phyloP scores from a whole-genome alignment of 148 eudicot genomes.

The Diospyros lotus region DNA sequence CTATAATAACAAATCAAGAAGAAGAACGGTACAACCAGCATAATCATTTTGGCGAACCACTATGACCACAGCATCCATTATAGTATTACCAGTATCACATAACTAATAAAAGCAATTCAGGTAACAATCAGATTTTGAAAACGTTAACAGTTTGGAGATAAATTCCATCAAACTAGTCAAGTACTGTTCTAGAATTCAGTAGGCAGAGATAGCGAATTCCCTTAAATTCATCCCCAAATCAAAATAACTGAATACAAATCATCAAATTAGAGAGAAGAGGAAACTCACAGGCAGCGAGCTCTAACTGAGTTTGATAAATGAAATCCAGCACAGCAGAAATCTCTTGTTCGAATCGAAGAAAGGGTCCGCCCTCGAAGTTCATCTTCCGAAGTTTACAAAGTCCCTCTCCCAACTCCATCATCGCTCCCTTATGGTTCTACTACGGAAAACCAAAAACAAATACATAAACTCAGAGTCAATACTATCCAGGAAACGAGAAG shows the following conservation, averaged over 20 bases:
- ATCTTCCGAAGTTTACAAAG: slow-evolving; percentile 69
- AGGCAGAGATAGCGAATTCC: background rate
- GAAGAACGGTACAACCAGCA: too few species aligned
- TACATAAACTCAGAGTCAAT: too few species aligned
- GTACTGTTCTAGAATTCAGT: too few species aligned
- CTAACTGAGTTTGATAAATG: slow-evolving; percentile 83
- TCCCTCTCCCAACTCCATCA: slow-evolving; percentile 91
- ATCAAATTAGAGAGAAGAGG: background rate
- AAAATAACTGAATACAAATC: background rate
- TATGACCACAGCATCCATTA: too few species aligned
- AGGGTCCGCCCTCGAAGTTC: slow-evolving; percentile 57
- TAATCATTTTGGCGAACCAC: too few species aligned
- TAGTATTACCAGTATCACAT: too few species aligned
- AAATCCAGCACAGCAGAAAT: slow-evolving; percentile 77
- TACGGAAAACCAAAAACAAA: background rate
- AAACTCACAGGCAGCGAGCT: slow-evolving; percentile 82
- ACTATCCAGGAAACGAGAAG: too few species aligned
- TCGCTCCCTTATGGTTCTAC: slow-evolving; percentile 85
- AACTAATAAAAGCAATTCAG: too few species aligned
- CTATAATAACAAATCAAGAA: too few species aligned
- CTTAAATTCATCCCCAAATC: background rate
- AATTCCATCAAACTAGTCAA: too few species aligned
- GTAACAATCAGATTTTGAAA: too few species aligned
- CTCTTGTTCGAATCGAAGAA: slow-evolving; percentile 65
- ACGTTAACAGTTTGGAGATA: too few species aligned